Evolutionary conservation across 2,329 filamentous ascomycete genomes (phyloP).

Genomic region (Thelonectria olida): DNA sequence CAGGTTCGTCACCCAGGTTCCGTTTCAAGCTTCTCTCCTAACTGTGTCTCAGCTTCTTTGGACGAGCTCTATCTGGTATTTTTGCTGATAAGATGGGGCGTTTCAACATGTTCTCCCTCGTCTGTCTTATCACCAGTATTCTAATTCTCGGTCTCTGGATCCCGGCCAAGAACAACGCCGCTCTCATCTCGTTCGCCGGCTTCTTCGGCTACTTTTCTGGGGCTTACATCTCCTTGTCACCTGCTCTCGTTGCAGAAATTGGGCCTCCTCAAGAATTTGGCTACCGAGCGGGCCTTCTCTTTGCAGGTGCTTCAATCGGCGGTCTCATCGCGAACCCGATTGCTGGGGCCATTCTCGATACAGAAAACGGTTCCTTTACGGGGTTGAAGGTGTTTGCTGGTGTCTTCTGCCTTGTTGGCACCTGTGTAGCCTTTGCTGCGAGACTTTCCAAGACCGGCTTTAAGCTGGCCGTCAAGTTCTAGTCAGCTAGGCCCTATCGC

Average conservation of each 20-base stretch:
- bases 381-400: conserved; percentile 49
- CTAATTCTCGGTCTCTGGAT: conserved; percentile 55
- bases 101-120: conserved; percentile 55
- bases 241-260: conserved; percentile 53
- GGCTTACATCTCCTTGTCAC: conserved; percentile 51
- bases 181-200: conserved; percentile 50
- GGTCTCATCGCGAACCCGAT: conserved; percentile 68
- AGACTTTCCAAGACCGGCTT: conserved; percentile 8
- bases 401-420: conserved; percentile 30
- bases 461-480: conserved; percentile 10
- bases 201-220: conserved; percentile 55
- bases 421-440: conserved; percentile 13
- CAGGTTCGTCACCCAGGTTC: neutral
- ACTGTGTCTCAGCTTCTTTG: conserved; percentile 42
- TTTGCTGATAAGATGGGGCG: conserved; percentile 48
- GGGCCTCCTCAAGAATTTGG: conserved; percentile 39
- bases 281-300: conserved; percentile 49
- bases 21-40: neutral
- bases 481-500: neutral
- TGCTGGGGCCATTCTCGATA: conserved; percentile 54
- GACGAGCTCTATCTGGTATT: conserved; percentile 45
- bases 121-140: conserved; percentile 53
- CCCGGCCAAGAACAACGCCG: conserved; percentile 41
- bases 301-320: conserved; percentile 63
- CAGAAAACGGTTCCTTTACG: conserved; percentile 39